Conservation (phyloP, 768 basidiomycete genomes). For the Rhizopogon roseolus region DNA sequence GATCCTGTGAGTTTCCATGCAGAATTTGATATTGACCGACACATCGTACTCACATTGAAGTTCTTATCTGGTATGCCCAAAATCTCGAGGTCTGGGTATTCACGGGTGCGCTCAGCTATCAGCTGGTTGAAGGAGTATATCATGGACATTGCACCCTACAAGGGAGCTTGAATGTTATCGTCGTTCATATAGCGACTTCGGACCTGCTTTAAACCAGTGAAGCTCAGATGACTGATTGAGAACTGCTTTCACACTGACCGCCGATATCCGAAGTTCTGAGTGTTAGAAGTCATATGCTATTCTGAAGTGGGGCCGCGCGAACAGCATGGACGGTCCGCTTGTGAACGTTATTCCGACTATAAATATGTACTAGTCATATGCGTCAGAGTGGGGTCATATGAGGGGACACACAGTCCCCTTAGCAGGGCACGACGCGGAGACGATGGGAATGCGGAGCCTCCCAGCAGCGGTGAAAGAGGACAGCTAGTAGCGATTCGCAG, state of each 20-base stretch:
- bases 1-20: neutral
- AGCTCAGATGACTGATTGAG: neutral
- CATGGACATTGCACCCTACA: constrained; percentile 11
- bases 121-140: constrained; percentile 24
- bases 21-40: neutral
- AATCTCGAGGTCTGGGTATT: constrained; percentile 16
- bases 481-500: too few species aligned
- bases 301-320: neutral
- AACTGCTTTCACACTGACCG: constrained; percentile 1
- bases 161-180: neutral
- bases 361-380: too few species aligned
- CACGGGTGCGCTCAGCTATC: constrained; percentile 13
- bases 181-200: neutral
- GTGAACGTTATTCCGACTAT: neutral
- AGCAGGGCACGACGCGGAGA: too few species aligned
- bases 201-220: neutral
- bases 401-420: too few species aligned
- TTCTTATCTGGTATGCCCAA: constrained; percentile 21
- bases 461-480: too few species aligned
- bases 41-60: constrained; percentile 8
- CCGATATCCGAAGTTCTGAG: neutral
- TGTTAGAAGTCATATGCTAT: neutral
- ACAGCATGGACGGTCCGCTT: neutral
- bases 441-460: too few species aligned
- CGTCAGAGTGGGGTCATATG: too few species aligned